Evolutionary conservation across 2,329 filamentous ascomycete species (phyloP), one percentile per base, ranked within the genome.

Genomic region (Samsoniella hepiali): DNA sequence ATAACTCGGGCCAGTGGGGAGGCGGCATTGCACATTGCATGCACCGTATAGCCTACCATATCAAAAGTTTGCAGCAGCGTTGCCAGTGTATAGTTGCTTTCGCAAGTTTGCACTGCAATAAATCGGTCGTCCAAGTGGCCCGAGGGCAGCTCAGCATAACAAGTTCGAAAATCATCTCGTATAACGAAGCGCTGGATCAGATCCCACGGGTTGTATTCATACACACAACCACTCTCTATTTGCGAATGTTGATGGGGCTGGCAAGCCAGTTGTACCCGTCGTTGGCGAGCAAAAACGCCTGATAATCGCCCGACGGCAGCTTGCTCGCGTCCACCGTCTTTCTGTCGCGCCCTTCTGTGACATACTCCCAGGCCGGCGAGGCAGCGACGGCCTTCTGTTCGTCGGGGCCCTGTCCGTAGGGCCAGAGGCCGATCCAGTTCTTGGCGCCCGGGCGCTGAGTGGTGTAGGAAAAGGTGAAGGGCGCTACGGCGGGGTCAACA

Each of bases 351-450:
- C 31, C 34, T 1, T 51, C 54, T 1, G 34, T 17, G 17, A 38
- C 55, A n/a, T 56, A 63, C 29, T 58, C 62, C 62, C 62, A 63
- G 10, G 38, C 54, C 17, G 58, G 62, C 29, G 45, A 50, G 34
- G 45, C 36, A 17, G 45, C 44, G 54, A 36, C 55, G 17, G 22
- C 29, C 2, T 3, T 2, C 45, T 51, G 54, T 13, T 22, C 17
- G 31, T 58, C 62, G 5, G 62, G 62, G 3, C 62, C 62, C n/a
- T 51, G 4, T 5, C 55, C 55, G 13, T 8, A 4, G 2, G 15
- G 36, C 44, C 55, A 63, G 55, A 63, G 22, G 34, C 62, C 62
- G 38, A 63, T 63, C 62, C 62, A 63, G 55, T 63, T 63, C 27
- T 63, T 45, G 38, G 34, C 38, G 7, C 6, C 49, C 3, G 62